Evolutionary conservation across 345 rosid genomes (phyloP), one percentile per base, ranked within the genome.

Genomic region (Aurinia saxatilis): DNA sequence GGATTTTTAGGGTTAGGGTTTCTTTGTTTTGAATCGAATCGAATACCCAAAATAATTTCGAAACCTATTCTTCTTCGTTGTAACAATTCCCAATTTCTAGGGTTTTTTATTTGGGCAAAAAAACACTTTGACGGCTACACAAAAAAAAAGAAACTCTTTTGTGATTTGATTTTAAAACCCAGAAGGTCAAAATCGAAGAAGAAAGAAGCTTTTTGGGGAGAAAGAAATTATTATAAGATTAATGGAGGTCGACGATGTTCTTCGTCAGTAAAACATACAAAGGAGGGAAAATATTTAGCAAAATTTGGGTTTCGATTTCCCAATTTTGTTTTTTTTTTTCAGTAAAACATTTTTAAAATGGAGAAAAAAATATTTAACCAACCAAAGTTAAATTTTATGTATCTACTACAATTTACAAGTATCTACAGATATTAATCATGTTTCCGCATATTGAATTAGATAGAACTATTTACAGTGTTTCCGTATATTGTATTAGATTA

Each of bases 1-100:
- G 45, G 19, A 44, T n/a, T 68, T 61, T 61, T 54, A 50, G 70
- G 70, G 50, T 30, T 70, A 55, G 64, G 74, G 68, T 14, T n/a
- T n/a, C n/a, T n/a, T n/a, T n/a, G n/a, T n/a, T 70, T 39, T 56
- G 59, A 63, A 63, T 48, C 42, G 14, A 57, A 6, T 16, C 29
- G 31, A 27, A 27, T 27, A 27, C 6, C 31, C 12, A 12, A n/a
- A n/a, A n/a, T n/a, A n/a, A n/a, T n/a, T n/a, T n/a, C n/a, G n/a
- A n/a, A 61, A 12, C 12, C 63, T 53, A 10, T 37, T 12, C 17
- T 37, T 48, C 50, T 18, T 53, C 30, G 50, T 21, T 17, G 64
- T 7, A 21, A 21, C 23, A 55, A 63, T 70, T 70, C 41, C 39
- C 66, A 64, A n/a, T 9, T 57, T 71, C 66, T 65, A 65, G 75